Base-by-base conservation (phyloP, 2,329 filamentous ascomycete species). In the Phaeosphaeria sp. region DNA sequence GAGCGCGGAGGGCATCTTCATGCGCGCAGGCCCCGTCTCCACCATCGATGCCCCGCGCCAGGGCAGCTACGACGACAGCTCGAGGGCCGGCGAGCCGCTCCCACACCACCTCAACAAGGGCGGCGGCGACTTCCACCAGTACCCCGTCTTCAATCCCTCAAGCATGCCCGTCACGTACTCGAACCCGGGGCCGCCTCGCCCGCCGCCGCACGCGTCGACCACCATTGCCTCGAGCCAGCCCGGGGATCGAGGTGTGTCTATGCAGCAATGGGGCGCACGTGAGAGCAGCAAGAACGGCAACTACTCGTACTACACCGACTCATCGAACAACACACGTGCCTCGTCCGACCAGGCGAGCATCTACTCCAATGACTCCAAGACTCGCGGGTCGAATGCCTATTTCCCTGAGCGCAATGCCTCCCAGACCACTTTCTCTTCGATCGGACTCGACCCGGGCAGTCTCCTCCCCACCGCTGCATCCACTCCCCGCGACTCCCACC, bases 61-160 rank as follows among this genome's bases (percentile, higher is more conserved):
- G 21, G 36, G 39, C 69, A 36, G 30, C 30, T 36, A 36, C 30
- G 75, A 84, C 50, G 75, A 85, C 47, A 22, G 91, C 74, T 85
- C 84, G 49, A 87, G 87, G 72, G 22, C 90, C 92, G 87, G 88
- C 74, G 91, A 95, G 55, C 90, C 90, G 56, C 83, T 91, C 57
- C 91, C 93, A 27, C 91, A 95, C 77, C 92, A 96, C 71, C 80
- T 96, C 53, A 93, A 92, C 76, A 93, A 92, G 79, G 84, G 83
- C 64, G 87, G 87, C 49, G 81, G 82, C 67, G 93, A 97, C 77
- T 97, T 89, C 74, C 92, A 97, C 79, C 94, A 97, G 73, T 97
- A 97, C 76, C 92, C 93, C 43, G 85, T 85, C 51, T 87, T 91
- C 74, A 88, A 90, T 65, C 81, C 86, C 27, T 78, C 44, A 1